Evolutionary conservation across 371 early-diverging fungal species (phyloP).

Genomic region (Saksenaea oblongispora): DNA sequence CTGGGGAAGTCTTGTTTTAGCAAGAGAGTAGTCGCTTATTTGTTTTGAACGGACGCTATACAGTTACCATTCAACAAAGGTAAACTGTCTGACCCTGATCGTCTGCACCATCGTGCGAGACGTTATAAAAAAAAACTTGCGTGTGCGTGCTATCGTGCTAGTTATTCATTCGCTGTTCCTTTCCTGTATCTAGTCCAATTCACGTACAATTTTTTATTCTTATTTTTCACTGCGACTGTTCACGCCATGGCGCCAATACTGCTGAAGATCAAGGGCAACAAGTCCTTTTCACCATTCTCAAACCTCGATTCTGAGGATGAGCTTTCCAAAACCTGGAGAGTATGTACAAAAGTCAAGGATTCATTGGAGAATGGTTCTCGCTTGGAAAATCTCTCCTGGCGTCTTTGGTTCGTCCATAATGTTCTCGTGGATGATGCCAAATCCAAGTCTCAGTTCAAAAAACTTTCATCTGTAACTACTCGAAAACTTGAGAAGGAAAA

Average conservation of each 20-base stretch:
- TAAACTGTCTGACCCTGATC: not conserved
- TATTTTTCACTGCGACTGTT: not conserved
- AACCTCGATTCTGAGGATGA: constrained; percentile 72
- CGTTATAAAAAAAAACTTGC: not conserved
- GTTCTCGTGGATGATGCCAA: constrained; percentile 24
- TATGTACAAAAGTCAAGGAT: constrained; percentile 89
- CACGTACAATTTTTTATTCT: not conserved
- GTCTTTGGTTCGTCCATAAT: constrained; percentile 83
- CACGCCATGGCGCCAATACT: constrained; percentile 73
- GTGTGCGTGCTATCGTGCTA: not conserved
- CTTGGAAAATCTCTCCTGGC: constrained; percentile 88
- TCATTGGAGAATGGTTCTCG: constrained; percentile 84
- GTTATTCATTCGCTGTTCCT: not conserved
- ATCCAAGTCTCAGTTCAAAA: constrained; percentile 21
- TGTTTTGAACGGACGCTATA: not conserved
- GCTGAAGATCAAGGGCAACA: constrained; percentile 70
- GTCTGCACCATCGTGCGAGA: not conserved
- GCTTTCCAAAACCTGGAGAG: constrained; percentile 79
- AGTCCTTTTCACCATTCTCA: constrained; percentile 68
- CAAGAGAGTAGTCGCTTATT: not conserved
- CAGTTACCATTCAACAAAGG: constrained; percentile 2
- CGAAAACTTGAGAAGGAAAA: constrained; percentile 34
- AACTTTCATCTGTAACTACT: constrained; percentile 26
- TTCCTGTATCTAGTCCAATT: not conserved
- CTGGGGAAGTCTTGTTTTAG: not conserved